Evolutionary conservation across 805 yeast genomes (phyloP).

Genomic region (Yamadazyma ubonensis): DNA sequence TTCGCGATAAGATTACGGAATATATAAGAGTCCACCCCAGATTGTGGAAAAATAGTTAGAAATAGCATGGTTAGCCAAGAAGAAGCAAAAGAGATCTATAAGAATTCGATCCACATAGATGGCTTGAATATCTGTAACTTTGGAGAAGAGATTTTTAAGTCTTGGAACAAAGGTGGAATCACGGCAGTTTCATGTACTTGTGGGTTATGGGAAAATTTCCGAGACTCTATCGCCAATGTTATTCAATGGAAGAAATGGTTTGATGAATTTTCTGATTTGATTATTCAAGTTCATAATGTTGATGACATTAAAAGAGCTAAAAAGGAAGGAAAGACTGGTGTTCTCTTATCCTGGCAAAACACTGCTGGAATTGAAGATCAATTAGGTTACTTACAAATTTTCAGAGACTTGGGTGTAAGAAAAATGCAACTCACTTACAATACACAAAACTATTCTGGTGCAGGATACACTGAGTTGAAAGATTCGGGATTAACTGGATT

Average conservation of each 20-base stretch:
- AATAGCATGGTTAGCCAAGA: slow-evolving; percentile 8
- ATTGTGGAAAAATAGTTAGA: background rate
- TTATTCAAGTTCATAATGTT: slow-evolving; percentile 14
- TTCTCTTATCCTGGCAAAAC: slow-evolving; percentile 16
- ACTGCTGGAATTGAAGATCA: slow-evolving; percentile 17
- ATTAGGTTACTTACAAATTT: slow-evolving; percentile 13
- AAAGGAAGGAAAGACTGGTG: slow-evolving; percentile 13
- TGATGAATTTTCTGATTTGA: slow-evolving; percentile 12
- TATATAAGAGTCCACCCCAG: background rate
- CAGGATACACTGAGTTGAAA: slow-evolving; percentile 15
- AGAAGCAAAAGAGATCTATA: slow-evolving; percentile 12
- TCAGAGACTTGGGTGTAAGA: slow-evolving; percentile 15
- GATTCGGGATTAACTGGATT: slow-evolving; percentile 16
- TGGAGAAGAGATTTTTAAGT: slow-evolving; percentile 13
- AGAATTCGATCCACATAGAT: slow-evolving; percentile 13
- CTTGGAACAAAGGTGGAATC: slow-evolving; percentile 13
- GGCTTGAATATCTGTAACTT: slow-evolving; percentile 14
- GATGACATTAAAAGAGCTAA: slow-evolving; percentile 15
- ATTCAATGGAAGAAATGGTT: slow-evolving; percentile 16
- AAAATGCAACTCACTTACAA: slow-evolving; percentile 17
- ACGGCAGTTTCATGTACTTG: slow-evolving; percentile 14
- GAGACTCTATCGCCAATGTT: slow-evolving; percentile 12
- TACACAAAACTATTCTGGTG: slow-evolving; percentile 16
- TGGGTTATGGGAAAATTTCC: slow-evolving; percentile 15
- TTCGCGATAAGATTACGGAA: slow-evolving; percentile 1